These are phyloP conservation scores for Mortierella sp. DNA, from an alignment of 371 early-diverging fungal species.

Conservation along the genomic window DNA sequence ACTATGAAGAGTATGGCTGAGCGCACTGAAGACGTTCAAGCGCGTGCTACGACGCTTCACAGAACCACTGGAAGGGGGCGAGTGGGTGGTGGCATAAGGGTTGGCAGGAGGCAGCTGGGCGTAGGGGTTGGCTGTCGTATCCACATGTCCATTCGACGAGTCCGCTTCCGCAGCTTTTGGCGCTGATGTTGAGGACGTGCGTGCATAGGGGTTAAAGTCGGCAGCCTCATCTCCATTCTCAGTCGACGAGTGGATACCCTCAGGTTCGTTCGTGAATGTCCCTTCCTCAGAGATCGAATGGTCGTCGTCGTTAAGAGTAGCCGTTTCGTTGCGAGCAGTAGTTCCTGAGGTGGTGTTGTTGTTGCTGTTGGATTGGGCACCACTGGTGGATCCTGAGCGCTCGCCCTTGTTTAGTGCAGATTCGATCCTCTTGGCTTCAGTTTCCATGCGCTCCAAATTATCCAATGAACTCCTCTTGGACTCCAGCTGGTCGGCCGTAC, in stretches of 20 bases:
- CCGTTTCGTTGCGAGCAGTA: constrained; percentile 7
- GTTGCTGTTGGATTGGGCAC: constrained; percentile 10
- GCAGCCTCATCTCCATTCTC: constrained; percentile 23
- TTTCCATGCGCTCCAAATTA: constrained; percentile 81
- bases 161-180: background rate
- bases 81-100: constrained; percentile 48
- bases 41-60: constrained; percentile 61
- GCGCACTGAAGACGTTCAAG: constrained; percentile 70
- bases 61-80: constrained; percentile 15
- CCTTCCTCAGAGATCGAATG: constrained; percentile 35
- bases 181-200: background rate
- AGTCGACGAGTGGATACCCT: constrained; percentile 12
- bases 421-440: constrained; percentile 89
- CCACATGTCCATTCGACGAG: constrained; percentile 5
- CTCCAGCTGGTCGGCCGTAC: constrained; percentile 78
- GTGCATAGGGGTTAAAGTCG: constrained; percentile 22
- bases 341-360: constrained; percentile 15
- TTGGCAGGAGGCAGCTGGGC: constrained; percentile 37
- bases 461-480: constrained; percentile 76
- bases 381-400: constrained; percentile 20
- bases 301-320: background rate
- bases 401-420: constrained; percentile 74
- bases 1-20: constrained; percentile 84
- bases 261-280: constrained; percentile 40
- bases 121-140: constrained; percentile 30